Conservation (phyloP, 2,329 filamentous ascomycete species). For the Talaromyces sp. region DNA sequence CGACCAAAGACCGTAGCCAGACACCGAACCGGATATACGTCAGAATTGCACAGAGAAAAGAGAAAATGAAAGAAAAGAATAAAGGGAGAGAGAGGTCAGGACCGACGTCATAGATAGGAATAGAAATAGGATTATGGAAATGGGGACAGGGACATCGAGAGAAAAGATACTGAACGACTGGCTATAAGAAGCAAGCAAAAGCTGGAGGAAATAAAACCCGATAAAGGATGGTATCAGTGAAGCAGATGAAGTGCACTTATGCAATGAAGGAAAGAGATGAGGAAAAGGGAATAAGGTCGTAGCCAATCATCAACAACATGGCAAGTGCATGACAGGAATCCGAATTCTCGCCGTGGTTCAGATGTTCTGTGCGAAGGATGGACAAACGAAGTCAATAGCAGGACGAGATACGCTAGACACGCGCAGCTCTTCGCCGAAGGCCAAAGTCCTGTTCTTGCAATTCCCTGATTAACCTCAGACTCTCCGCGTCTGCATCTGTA, state of each 20-base stretch:
- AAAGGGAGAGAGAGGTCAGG: not conserved
- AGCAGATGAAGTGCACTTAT: not conserved
- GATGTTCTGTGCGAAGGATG: not conserved
- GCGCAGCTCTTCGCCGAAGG: slow-evolving; percentile 36
- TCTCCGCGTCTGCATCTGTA: slow-evolving; percentile 39
- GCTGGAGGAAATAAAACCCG: not conserved
- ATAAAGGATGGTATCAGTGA: not conserved
- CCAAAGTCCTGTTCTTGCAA: slow-evolving; percentile 49
- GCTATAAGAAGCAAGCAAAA: not conserved
- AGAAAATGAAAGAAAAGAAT: not conserved
- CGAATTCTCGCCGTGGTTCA: not conserved
- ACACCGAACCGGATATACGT: not conserved
- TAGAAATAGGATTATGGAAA: not conserved
- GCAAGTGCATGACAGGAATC: not conserved
- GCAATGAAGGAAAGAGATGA: not conserved
- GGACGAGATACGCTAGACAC: slow-evolving; percentile 20
- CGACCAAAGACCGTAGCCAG: not conserved
- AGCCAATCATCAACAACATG: not conserved
- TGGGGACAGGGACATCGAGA: not conserved
- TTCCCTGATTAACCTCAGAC: slow-evolving; percentile 45
- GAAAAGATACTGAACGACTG: not conserved
- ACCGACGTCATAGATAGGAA: not conserved
- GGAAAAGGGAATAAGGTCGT: not conserved
- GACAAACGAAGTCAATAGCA: not conserved
- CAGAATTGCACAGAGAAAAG: not conserved